Evolutionary conservation across 208 protist genomes (phyloP).

Genomic region (Wallacemonas rigidus): DNA sequence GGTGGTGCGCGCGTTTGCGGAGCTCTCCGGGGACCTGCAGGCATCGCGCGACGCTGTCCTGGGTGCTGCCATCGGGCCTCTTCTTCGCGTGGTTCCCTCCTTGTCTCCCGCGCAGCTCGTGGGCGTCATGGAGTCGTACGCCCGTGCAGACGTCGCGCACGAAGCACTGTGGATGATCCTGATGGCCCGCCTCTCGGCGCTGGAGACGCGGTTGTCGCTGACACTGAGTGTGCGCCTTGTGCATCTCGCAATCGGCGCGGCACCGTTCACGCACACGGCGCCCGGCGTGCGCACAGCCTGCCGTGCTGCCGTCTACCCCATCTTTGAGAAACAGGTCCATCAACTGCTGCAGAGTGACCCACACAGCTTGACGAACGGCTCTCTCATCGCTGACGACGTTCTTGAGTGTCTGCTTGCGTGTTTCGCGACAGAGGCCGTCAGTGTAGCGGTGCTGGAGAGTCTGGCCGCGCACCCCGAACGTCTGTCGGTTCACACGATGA

Average conservation of each 20-base stretch:
- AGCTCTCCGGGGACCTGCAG: neutral
- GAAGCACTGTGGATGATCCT: conserved; percentile 75
- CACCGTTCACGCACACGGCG: conserved; percentile 21
- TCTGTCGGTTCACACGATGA: conserved; percentile 46
- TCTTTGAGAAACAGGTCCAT: conserved; percentile 69
- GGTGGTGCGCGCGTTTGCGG: neutral
- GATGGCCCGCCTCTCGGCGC: conserved; percentile 63
- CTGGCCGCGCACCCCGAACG: conserved; percentile 53
- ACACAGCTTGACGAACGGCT: conserved; percentile 48
- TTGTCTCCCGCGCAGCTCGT: conserved; percentile 61
- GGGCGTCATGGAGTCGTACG: conserved; percentile 76
- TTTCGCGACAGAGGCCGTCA: conserved; percentile 70
- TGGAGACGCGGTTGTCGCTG: conserved; percentile 59
- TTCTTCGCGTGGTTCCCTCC: conserved; percentile 43
- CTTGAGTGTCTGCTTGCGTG: conserved; percentile 68
- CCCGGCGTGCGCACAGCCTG: conserved; percentile 57
- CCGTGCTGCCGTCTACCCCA: conserved; percentile 67
- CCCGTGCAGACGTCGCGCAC: conserved; percentile 50
- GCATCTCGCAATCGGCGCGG: conserved; percentile 44
- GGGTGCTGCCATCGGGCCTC: conserved; percentile 64
- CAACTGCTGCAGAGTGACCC: conserved; percentile 74
- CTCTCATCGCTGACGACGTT: conserved; percentile 48
- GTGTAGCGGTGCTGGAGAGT: conserved; percentile 60
- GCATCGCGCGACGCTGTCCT: conserved; percentile 41
- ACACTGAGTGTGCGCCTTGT: conserved; percentile 70